A percentile compares a stretch with the other conserved stretches of the same genome.
Evolutionary conservation across 108 stramenopile genomes (phyloP).

Genomic region (Cyclotella baltica): DNA sequence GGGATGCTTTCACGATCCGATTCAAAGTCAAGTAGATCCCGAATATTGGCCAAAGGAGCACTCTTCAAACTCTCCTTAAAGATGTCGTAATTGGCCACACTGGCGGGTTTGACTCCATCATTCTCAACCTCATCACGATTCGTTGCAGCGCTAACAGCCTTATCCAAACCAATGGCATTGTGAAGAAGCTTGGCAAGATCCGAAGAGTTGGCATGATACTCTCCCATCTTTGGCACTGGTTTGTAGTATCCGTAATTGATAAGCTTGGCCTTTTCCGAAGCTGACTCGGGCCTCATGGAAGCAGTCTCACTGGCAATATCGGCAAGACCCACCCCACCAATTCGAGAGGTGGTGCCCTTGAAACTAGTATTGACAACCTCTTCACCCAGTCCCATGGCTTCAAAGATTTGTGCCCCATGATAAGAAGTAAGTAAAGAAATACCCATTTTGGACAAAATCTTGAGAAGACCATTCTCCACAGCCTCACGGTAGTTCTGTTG

Average conservation of each 20-base stretch:
- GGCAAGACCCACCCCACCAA: constrained; percentile 78
- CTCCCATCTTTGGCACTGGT: constrained; percentile 88
- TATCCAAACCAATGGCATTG: constrained; percentile 90
- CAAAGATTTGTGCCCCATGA: constrained; percentile 96
- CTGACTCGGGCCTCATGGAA: constrained; percentile 85
- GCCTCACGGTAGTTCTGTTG: constrained; percentile 93
- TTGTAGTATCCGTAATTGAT: constrained; percentile 93
- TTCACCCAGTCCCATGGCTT: constrained; percentile 92
- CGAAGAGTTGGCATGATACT: constrained; percentile 95
- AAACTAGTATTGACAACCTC: constrained; percentile 91
- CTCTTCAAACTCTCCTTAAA: constrained; percentile 83
- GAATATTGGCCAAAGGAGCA: constrained; percentile 91
- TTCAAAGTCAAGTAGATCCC: constrained; percentile 92
- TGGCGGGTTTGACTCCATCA: constrained; percentile 79
- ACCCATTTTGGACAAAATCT: constrained; percentile 96
- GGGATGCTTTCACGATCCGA: constrained; percentile 83
- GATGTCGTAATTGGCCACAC: constrained; percentile 88
- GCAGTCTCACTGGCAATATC: constrained; percentile 87
- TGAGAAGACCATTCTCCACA: constrained; percentile 91
- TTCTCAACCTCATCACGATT: constrained; percentile 81
- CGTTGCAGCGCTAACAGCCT: constrained; percentile 79
- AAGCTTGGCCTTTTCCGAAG: constrained; percentile 78
- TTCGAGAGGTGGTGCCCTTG: constrained; percentile 94
- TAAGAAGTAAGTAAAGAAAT: constrained; percentile 95
- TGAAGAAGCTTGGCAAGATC: constrained; percentile 93